A percentile compares a stretch with the other conserved stretches of the same genome.
Evolutionary conservation across 2,329 filamentous ascomycete genomes (phyloP).

Genomic region (Mariannaea elegans): DNA sequence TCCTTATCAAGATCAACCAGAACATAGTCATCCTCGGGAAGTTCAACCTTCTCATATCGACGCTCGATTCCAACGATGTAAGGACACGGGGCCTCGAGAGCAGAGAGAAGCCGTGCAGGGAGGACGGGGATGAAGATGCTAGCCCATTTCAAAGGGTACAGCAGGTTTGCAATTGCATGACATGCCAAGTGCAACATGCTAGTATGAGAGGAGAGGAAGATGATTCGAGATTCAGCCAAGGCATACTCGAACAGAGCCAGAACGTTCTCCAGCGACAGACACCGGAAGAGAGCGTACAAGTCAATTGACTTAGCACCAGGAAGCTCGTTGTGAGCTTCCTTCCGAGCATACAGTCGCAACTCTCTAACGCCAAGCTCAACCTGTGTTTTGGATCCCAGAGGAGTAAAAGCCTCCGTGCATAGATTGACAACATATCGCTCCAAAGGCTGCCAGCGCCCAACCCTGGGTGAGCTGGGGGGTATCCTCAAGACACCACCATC

Average conservation of each 20-base stretch:
- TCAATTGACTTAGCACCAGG: conserved; percentile 92
- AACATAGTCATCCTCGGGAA: conserved; percentile 96
- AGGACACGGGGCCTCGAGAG: conserved; percentile 92
- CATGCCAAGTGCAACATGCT: conserved; percentile 95
- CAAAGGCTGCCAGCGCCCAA: conserved; percentile 94
- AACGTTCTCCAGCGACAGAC: conserved; percentile 90
- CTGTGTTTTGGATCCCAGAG: conserved; percentile 92
- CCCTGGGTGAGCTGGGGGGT: conserved; percentile 85
- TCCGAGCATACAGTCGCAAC: conserved; percentile 88
- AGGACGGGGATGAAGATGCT: conserved; percentile 94
- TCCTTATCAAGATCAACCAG: conserved; percentile 93
- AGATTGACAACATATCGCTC: conserved; percentile 97
- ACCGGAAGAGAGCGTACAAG: conserved; percentile 90
- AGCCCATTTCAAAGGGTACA: conserved; percentile 93
- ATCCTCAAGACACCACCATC: conserved; percentile 85
- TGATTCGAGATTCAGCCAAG: conserved; percentile 92
- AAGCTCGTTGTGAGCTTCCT: conserved; percentile 91
- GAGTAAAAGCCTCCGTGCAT: conserved; percentile 93
- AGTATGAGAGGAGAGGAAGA: conserved; percentile 93
- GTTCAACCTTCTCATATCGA: conserved; percentile 83
- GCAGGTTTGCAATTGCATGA: conserved; percentile 81
- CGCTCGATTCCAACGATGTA: conserved; percentile 97
- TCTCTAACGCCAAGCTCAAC: conserved; percentile 92
- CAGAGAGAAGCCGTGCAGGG: conserved; percentile 86
- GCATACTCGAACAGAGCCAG: conserved; percentile 93